Percentiles rank a stretch among this genome's conserved stretches.
Conservation (phyloP, 345 rosid species). For the Psidium guajava region DNA sequence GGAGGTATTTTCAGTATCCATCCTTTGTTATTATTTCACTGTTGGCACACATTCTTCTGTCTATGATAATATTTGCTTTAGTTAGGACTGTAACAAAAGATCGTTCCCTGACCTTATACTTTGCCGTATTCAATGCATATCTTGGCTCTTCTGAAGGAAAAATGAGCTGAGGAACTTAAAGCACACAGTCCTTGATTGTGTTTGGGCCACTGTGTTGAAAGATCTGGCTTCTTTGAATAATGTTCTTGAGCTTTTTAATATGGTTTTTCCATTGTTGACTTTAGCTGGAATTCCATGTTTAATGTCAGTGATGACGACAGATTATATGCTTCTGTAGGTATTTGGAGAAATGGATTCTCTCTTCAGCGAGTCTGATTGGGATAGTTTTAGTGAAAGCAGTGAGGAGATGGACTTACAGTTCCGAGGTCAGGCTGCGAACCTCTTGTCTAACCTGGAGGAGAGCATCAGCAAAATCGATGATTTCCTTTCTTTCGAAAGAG, state of each 20-base stretch:
- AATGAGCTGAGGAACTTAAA: not conserved
- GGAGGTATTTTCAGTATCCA: not conserved
- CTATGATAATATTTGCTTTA: not conserved
- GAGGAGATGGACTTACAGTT: slow-evolving; percentile 51
- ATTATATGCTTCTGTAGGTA: not conserved
- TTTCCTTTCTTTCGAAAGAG: slow-evolving; percentile 77
- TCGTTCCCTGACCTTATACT: not conserved
- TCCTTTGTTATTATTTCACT: not conserved
- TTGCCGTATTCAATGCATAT: not conserved
- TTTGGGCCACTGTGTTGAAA: not conserved
- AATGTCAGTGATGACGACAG: not conserved
- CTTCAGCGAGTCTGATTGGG: slow-evolving; percentile 78
- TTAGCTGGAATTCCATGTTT: not conserved
- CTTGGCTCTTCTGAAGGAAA: not conserved
- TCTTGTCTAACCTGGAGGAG: slow-evolving; percentile 75
- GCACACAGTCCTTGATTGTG: not conserved
- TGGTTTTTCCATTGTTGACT: not conserved
- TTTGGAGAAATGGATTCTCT: slow-evolving; percentile 47
- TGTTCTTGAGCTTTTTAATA: not conserved
- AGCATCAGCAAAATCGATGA: slow-evolving; percentile 85
- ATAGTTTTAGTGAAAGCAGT: slow-evolving; percentile 71
- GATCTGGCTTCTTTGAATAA: not conserved
- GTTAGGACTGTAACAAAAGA: not conserved
- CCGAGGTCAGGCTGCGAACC: slow-evolving; percentile 50
- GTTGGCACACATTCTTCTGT: not conserved